Evolutionary conservation across 2,329 filamentous ascomycete species (phyloP), one percentile per base, ranked within the genome.

Genomic region (Coniochaeta sp.): DNA sequence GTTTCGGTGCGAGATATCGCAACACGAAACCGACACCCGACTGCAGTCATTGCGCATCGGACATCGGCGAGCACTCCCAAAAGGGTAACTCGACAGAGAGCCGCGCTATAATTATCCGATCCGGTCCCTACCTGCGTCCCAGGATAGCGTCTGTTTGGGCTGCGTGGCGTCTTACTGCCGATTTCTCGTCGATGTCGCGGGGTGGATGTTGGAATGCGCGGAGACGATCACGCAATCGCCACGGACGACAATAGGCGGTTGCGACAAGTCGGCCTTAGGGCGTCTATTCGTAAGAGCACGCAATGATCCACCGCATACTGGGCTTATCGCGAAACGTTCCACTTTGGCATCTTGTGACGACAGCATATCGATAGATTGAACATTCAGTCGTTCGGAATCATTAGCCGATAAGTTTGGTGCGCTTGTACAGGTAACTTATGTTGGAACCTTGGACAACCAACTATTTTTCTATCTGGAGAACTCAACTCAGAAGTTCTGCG

Each of bases 161-260:
- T 52, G 42, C 42, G 42, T 26, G 22, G 47, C 26, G 26, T 14
- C 47, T 36, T 47, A 47, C 19, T 47, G 42, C 42, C 42, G 42
- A 12, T 26, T 26, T 10, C 16, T 16, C 34, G 40, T 40, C 36
- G 28, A 55, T 16, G 7, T 44, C 42, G 32, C 28, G 52, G 55
- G 30, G 24, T 26, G 24, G 59, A 66, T 70, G 66, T 64, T 69
- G 67, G 56, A 66, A 70, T 66, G 65, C 65, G 62, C 60, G 61
- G 62, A 61, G 60, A 32, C 36, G 60, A 69, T 68, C 63, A 65
- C 66, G 67, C 63, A 62, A 70, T 70, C 65, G 62, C 60, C 24
- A 22, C 38, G 38, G 2, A 16, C 56, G 56, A 55, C 26, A 7
- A 52, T 28, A 28, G 47, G 47, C 24, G 47, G 22, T 52, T 30